Evolutionary conservation across 176 grass and related monocot genomes (phyloP).

Genomic region (Areca catechu): DNA sequence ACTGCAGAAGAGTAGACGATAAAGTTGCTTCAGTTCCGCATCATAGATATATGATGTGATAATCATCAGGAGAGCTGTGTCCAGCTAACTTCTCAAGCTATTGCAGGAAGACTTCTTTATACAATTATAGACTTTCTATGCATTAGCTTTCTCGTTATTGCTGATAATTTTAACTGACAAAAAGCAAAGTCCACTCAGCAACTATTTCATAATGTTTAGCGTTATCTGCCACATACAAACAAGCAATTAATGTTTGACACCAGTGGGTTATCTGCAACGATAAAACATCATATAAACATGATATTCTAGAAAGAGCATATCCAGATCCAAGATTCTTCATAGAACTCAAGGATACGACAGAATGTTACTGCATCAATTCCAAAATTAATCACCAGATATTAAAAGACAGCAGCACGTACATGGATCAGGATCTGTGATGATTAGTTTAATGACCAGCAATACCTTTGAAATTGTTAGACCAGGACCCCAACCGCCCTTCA

Average conservation of each 20-base stretch:
- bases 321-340: too few species aligned
- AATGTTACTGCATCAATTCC: neutral
- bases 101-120: too few species aligned
- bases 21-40: too few species aligned
- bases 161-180: too few species aligned
- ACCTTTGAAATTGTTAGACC: constrained; percentile 89
- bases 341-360: neutral
- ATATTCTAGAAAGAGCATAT: too few species aligned
- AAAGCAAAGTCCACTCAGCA: too few species aligned
- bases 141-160: too few species aligned
- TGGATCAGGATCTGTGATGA: constrained; percentile 79
- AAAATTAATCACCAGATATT: constrained; percentile 18
- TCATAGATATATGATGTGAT: too few species aligned
- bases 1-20: too few species aligned
- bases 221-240: constrained; percentile 57
- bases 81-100: too few species aligned
- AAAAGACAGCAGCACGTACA: constrained; percentile 35
- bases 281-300: constrained; percentile 15
- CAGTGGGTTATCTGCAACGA: constrained; percentile 43
- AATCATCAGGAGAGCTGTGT: too few species aligned
- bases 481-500: constrained; percentile 58
- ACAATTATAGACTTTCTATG: too few species aligned
- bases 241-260: constrained; percentile 45
- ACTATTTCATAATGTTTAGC: constrained; percentile 70
- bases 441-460: constrained; percentile 50